Evolutionary conservation across 2,329 filamentous ascomycete genomes (phyloP).

Genomic region (Alternaria triticina): DNA sequence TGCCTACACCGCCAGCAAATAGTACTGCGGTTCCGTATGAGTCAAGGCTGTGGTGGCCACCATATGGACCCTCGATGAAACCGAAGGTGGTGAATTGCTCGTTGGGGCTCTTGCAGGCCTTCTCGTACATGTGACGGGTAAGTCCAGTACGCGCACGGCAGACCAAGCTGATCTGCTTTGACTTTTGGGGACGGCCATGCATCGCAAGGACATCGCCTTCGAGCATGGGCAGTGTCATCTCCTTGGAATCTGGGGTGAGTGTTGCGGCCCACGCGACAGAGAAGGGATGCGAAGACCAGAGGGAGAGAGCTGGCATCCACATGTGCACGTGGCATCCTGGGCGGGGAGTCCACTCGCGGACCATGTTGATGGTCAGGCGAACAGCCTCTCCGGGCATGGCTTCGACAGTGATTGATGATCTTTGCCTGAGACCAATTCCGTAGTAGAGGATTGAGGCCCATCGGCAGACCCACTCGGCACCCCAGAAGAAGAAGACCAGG

Average conservation of each 20-base stretch:
- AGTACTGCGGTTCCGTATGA: slow-evolving; percentile 81
- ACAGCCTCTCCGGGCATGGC: slow-evolving; percentile 67
- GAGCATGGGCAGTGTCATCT: slow-evolving; percentile 43
- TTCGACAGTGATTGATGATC: slow-evolving; percentile 62
- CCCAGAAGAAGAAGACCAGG: slow-evolving; percentile 78
- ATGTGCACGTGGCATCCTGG: slow-evolving; percentile 67
- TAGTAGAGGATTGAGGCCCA: slow-evolving; percentile 59
- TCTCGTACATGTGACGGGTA: slow-evolving; percentile 72
- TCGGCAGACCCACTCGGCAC: slow-evolving; percentile 64
- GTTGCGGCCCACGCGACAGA: slow-evolving; percentile 57
- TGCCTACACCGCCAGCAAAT: slow-evolving; percentile 80
- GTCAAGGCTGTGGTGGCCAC: slow-evolving; percentile 71
- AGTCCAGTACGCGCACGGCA: slow-evolving; percentile 77
- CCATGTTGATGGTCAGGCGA: slow-evolving; percentile 65
- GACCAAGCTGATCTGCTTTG: slow-evolving; percentile 69
- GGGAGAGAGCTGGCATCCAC: slow-evolving; percentile 59
- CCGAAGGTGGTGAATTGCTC: slow-evolving; percentile 69
- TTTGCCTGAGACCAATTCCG: slow-evolving; percentile 59
- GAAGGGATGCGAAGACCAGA: slow-evolving; percentile 57
- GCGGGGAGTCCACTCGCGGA: slow-evolving; percentile 58
- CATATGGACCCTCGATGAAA: slow-evolving; percentile 77
- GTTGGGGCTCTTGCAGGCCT: slow-evolving; percentile 65
- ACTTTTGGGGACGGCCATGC: slow-evolving; percentile 32
- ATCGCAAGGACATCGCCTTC: slow-evolving; percentile 35
- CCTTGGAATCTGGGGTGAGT: slow-evolving; percentile 36